Base-by-base conservation (phyloP, 495 filamentous ascomycete genomes). In the Penicillium odoratum region DNA sequence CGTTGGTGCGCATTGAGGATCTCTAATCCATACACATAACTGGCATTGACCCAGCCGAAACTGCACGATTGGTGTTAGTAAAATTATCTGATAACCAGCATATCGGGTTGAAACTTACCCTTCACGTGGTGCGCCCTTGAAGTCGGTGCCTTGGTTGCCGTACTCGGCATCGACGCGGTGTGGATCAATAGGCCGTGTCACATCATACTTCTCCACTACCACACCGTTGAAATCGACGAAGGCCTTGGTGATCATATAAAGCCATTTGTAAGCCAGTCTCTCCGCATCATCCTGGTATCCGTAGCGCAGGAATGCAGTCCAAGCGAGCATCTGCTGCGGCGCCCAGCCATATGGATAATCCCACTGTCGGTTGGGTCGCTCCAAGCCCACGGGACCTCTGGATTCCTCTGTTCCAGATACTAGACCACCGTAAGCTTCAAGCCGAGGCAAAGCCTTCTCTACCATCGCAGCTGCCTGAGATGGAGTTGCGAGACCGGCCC, bases 301-400 rank as follows among this genome's bases (percentile, higher is more conserved):
- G 65, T 97, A 98, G 15, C 91, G 86, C 68, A 89, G 80, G 33
- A 98, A 78, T 6, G 91, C 95, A 0, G 87, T 91, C 94, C 95
- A 98, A 2, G 94, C 94, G 33, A 98, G 84, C 76, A 98, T 97
- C 77, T 98, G 94, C 79, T 98, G 94, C 9, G 94, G 94, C 18
- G 94, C 93, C 94, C 94, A 98, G 46, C 94, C 94, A 68, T 92
- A 96, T 1, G 94, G 94, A 69, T 92, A 98, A 69, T 98, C 94
- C 94, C 94, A 98, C 70, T 98, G 94, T 34, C 92, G 84, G 63
- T 96, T 97, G 3, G 94, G 94, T 11, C 91, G 81, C 61, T 89
- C 83, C n/a, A 96, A 66, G 13, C 86, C 85, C 55, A 97, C 79
- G 9, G 77, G 78, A 18, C 94, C 94, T 29, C 94, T 88, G 28